Percentiles rank a stretch among this genome's conserved stretches.
phyloP scores from a whole-genome alignment of 805 yeast genomes.

The Suhomyces canberraensis region DNA sequence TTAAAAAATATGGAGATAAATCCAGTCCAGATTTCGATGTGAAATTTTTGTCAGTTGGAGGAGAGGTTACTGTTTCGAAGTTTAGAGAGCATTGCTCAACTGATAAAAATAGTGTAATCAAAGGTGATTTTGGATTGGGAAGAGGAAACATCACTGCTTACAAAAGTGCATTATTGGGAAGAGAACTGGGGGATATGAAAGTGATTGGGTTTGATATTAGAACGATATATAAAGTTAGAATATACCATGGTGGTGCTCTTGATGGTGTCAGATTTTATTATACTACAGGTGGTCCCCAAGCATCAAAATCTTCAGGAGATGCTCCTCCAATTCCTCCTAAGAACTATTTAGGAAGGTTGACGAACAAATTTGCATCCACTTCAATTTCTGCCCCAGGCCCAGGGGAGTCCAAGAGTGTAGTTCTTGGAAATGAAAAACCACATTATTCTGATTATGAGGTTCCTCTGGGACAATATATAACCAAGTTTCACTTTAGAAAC shows the following conservation, averaged over 20 bases:
- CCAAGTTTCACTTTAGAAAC: constrained; percentile 59
- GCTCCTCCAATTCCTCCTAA: constrained; percentile 49
- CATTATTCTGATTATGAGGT: constrained; percentile 56
- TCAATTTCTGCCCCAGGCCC: not conserved
- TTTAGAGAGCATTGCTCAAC: constrained; percentile 31
- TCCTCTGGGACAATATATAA: constrained; percentile 55
- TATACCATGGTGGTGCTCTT: constrained; percentile 72
- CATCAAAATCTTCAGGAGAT: not conserved
- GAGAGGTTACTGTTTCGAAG: constrained; percentile 56
- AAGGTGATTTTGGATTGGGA: constrained; percentile 41
- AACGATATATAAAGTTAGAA: constrained; percentile 50
- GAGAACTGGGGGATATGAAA: constrained; percentile 13
- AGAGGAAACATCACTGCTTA: constrained; percentile 37
- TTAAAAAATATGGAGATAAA: constrained; percentile 23
- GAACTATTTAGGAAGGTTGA: constrained; percentile 25
- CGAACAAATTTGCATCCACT: constrained; percentile 4
- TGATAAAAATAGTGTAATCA: constrained; percentile 11
- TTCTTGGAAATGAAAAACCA: constrained; percentile 52
- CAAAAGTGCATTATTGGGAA: constrained; percentile 37
- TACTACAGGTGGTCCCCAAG: not conserved
- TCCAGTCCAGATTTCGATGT: constrained; percentile 41
- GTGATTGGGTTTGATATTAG: constrained; percentile 34
- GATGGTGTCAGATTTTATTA: constrained; percentile 71
- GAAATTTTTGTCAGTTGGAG: constrained; percentile 57
- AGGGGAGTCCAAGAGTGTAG: constrained; percentile 5